Evolutionary conservation across 768 basidiomycete species (phyloP), one percentile per base, ranked within the genome.

Genomic region (Serendipita indica): DNA sequence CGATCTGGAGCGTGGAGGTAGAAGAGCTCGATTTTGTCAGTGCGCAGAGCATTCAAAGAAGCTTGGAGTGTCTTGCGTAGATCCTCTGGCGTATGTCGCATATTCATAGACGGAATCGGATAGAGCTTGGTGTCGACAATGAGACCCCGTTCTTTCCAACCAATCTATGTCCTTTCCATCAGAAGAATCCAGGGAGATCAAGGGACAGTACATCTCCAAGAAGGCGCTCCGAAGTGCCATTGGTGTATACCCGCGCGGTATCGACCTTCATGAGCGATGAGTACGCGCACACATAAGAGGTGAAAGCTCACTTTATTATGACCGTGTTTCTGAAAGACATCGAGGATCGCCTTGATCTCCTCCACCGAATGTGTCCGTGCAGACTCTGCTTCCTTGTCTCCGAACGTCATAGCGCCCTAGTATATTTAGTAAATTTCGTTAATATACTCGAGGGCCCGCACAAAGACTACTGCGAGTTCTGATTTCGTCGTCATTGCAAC

Each of bases 91-190:
- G 61, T 61, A 22, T 56, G 59, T 20, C 49, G 49, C 25, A 16
- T 18, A 25, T 63, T 59, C 34, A 71, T 71, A n/a, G n/a, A n/a
- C 7, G 61, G 57, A 41, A 61, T 65, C 0, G 81, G 80, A 60
- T 74, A 75, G 16, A 80, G 73, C 65, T 84, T 84, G 0, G 80
- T 83, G 39, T 81, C 79, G 39, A 83, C 69, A 59, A 73, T 73
- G 25, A 83, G 64, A 0, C 79, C 79, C 33, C 77, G 73, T 41
- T 69, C 67, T 60, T 76, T 69, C 71, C 77, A 77, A 60, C 67
- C 68, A n/a, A 61, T 54, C 60, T 62, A 28, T 14, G 43, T 32
- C 12, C 16, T 45, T 5, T 7, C 22, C 7, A 20, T 28, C 4
- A 16, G 37, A 32, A 54, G 65, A 64, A 12, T 67, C 58, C 14